These are phyloP conservation scores for Cucurbitaria berberidis DNA, from an alignment of 2,329 filamentous ascomycete genomes.

Conservation along the genomic window DNA sequence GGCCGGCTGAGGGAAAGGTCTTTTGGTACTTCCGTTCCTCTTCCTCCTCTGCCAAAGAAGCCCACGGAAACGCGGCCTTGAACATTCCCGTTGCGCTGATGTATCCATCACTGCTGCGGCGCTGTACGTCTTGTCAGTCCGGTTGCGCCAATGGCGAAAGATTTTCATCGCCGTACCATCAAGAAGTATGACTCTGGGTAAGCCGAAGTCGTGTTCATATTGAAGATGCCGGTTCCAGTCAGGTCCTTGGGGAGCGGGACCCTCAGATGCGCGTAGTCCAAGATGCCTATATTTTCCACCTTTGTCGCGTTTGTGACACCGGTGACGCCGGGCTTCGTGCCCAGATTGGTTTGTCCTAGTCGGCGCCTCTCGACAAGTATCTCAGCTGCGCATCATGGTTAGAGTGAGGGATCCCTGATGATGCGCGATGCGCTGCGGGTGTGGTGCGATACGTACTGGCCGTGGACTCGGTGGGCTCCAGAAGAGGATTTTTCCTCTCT, in stretches of 20 bases:
- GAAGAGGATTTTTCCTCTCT: conserved; percentile 67
- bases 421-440: conserved; percentile 35
- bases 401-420: conserved; percentile 27
- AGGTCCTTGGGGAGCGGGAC: conserved; percentile 92
- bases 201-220: conserved; percentile 64
- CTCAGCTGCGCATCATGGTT: conserved; percentile 48
- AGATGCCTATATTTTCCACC: conserved; percentile 75
- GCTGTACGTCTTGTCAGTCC: conserved; percentile 55
- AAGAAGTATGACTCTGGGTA: conserved; percentile 92
- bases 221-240: conserved; percentile 87
- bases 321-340: conserved; percentile 78
- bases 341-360: conserved; percentile 89
- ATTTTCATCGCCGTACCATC: conserved; percentile 65
- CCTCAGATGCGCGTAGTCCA: conserved; percentile 95
- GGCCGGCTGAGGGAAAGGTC: conserved; percentile 77
- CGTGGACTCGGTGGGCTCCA: conserved; percentile 67
- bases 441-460: conserved; percentile 62
- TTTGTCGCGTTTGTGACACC: conserved; percentile 74
- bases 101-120: conserved; percentile 82
- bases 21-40: conserved; percentile 84
- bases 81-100: conserved; percentile 91
- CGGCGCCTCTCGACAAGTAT: conserved; percentile 80
- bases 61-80: conserved; percentile 85
- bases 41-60: conserved; percentile 74
- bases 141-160: conserved; percentile 13